phyloP scores from a whole-genome alignment of 352 stramenopile genomes.

The Pythium oligandrum region DNA sequence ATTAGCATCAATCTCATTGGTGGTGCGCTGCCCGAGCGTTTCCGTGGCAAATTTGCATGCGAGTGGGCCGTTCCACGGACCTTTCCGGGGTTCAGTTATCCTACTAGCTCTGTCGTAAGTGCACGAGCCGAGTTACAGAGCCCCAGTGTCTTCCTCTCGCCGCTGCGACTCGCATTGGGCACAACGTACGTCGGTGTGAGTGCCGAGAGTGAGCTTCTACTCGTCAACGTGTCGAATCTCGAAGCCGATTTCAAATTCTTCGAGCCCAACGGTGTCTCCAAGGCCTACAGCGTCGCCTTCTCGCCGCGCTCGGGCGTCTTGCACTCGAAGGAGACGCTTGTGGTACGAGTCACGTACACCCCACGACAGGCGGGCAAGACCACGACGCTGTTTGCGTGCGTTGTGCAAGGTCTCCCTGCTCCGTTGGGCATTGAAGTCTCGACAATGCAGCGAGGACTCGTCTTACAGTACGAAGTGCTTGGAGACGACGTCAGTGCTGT shows the following conservation, averaged over 20 bases:
- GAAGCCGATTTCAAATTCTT: constrained; percentile 71
- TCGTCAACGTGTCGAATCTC: constrained; percentile 82
- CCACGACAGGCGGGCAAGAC: constrained; percentile 42
- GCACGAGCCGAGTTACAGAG: constrained; percentile 71
- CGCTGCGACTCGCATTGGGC: constrained; percentile 38
- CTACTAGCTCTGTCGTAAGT: constrained; percentile 21
- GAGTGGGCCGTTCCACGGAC: constrained; percentile 12
- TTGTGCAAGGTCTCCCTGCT: constrained; percentile 43
- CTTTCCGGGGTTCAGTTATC: no score
- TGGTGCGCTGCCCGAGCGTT: constrained; percentile 55
- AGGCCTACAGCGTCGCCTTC: constrained; percentile 42
- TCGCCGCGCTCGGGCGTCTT: constrained; percentile 40
- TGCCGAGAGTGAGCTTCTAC: constrained; percentile 35
- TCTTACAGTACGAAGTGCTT: constrained; percentile 72
- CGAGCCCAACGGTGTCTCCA: constrained; percentile 51
- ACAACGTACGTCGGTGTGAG: constrained; percentile 65
- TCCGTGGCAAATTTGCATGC: constrained; percentile 45
- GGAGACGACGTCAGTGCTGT: constrained; percentile 19
- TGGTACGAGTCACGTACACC: constrained; percentile 50
- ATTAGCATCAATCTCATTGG: constrained; percentile 46
- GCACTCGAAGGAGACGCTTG: constrained; percentile 56
- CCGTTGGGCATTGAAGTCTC: constrained; percentile 62
- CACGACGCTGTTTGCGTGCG: constrained; percentile 56
- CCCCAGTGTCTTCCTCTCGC: constrained; percentile 66
- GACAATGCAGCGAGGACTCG: constrained; percentile 68